phyloP scores from a whole-genome alignment of 202 grass and related monocot species.

The Carex arenaria region DNA sequence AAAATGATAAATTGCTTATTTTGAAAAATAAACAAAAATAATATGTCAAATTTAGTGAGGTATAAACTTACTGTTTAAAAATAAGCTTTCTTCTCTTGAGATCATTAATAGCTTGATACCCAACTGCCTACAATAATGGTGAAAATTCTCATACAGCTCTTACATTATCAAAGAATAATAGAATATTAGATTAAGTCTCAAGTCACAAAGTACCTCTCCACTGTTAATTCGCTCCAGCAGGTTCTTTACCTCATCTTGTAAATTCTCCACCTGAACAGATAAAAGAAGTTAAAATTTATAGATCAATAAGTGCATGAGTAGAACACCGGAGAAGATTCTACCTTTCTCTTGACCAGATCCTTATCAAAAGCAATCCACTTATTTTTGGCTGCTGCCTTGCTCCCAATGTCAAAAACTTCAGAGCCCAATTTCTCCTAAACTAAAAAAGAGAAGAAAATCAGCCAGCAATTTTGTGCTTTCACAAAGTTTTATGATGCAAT shows the following conservation, averaged over 20 bases:
- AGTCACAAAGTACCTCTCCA: slow-evolving; percentile 55
- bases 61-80: slow-evolving; percentile 56
- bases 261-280: slow-evolving; percentile 50
- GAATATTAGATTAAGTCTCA: not conserved
- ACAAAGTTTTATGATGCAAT: not conserved
- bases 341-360: slow-evolving; percentile 48
- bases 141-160: slow-evolving; percentile 1
- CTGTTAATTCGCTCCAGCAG: slow-evolving; percentile 51
- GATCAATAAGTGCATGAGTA: slow-evolving; percentile 1
- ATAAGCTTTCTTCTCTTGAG: slow-evolving; percentile 87
- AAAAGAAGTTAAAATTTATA: not conserved
- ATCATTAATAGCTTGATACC: slow-evolving; percentile 40
- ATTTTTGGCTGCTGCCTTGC: slow-evolving; percentile 51
- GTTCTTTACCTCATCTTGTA: slow-evolving; percentile 63
- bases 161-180: not conserved
- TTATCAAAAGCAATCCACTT: slow-evolving; percentile 77
- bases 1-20: not conserved
- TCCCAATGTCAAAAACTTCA: slow-evolving; percentile 38
- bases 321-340: not conserved
- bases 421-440: slow-evolving; percentile 48
- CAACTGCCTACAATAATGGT: slow-evolving; percentile 42
- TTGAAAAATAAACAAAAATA: not conserved
- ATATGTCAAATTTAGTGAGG: not conserved
- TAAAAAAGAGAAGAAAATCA: slow-evolving; percentile 12
- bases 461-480: not conserved